A percentile compares a stretch with the other conserved stretches of the same genome.
phyloP scores from a whole-genome alignment of 148 eudicot species.

The Rheum nobile region DNA sequence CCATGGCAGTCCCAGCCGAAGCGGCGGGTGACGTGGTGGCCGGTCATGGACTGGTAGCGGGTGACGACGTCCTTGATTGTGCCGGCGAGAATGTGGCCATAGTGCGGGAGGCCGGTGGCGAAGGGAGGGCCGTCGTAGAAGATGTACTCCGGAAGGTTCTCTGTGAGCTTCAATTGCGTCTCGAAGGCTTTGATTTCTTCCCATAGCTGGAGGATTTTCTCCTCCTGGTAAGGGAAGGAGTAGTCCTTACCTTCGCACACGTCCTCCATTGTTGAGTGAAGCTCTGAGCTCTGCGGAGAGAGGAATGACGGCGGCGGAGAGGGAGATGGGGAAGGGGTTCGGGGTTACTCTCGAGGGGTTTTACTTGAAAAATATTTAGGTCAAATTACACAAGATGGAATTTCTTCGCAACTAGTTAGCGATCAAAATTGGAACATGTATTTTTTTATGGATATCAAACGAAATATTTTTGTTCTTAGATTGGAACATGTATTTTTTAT shows the following conservation, averaged over 20 bases:
- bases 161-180: slow-evolving; percentile 56
- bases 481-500: too few relatives aligned
- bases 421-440: not conserved
- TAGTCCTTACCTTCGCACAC: slow-evolving; percentile 84
- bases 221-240: slow-evolving; percentile 78
- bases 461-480: too few relatives aligned
- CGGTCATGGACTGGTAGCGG: slow-evolving; percentile 70
- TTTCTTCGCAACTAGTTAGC: too few relatives aligned
- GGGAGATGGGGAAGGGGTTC: slow-evolving; percentile 13
- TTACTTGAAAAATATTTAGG: not conserved
- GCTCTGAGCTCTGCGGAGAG: not conserved
- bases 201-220: slow-evolving; percentile 57
- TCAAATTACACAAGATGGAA: not conserved
- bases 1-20: slow-evolving; percentile 99
- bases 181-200: slow-evolving; percentile 57
- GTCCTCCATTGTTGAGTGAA: slow-evolving; percentile 56
- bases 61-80: slow-evolving; percentile 91
- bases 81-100: slow-evolving; percentile 88
- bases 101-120: slow-evolving; percentile 91
- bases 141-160: slow-evolving; percentile 53
- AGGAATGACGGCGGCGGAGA: not conserved
- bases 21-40: slow-evolving; percentile 80
- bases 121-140: slow-evolving; percentile 96
- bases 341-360: slow-evolving; percentile 24
- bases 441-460: too few relatives aligned